Percentiles rank a stretch among this genome's conserved stretches.
phyloP scores from a whole-genome alignment of 2,329 filamentous ascomycete genomes.

The Fusarium bulbicola region DNA sequence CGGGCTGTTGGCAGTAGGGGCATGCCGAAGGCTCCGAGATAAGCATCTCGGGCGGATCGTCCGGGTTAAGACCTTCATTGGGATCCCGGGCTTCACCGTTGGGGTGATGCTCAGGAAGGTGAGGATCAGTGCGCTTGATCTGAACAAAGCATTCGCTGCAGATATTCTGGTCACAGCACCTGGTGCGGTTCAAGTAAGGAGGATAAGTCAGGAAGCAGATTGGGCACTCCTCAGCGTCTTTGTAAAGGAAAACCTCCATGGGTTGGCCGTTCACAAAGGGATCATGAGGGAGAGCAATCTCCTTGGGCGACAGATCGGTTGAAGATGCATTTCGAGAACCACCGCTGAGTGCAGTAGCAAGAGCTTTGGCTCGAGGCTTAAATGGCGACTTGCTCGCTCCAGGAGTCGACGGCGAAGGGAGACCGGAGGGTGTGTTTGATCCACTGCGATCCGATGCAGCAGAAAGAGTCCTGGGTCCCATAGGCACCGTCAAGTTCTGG shows the following conservation, averaged over 20 bases:
- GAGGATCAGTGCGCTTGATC: slow-evolving; percentile 93
- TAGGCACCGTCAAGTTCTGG: slow-evolving; percentile 80
- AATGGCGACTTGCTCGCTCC: slow-evolving; percentile 63
- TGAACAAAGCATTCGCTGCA: slow-evolving; percentile 99
- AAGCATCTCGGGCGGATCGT: slow-evolving; percentile 70
- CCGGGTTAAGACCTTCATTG: slow-evolving; percentile 51
- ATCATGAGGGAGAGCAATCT: slow-evolving; percentile 81
- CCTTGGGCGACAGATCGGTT: slow-evolving; percentile 77
- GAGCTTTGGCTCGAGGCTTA: slow-evolving; percentile 85
- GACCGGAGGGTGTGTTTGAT: slow-evolving; percentile 66
- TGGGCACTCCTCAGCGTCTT: slow-evolving; percentile 88
- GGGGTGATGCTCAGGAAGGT: slow-evolving; percentile 82
- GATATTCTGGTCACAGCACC: slow-evolving; percentile 95
- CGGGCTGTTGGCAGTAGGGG: slow-evolving; percentile 92
- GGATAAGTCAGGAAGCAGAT: slow-evolving; percentile 98
- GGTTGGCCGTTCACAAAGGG: slow-evolving; percentile 94
- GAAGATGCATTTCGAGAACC: slow-evolving; percentile 78
- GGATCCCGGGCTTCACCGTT: slow-evolving; percentile 52
- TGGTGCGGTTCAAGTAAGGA: slow-evolving; percentile 90
- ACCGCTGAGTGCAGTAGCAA: slow-evolving; percentile 81
- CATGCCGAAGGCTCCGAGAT: slow-evolving; percentile 92
- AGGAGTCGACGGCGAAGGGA: slow-evolving; percentile 58
- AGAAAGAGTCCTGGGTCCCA: slow-evolving; percentile 79
- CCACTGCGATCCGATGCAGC: slow-evolving; percentile 75
- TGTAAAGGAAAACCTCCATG: slow-evolving; percentile 92